phyloP scores from a whole-genome alignment of 2,329 filamentous ascomycete species.

The Claviceps fusiformis region DNA sequence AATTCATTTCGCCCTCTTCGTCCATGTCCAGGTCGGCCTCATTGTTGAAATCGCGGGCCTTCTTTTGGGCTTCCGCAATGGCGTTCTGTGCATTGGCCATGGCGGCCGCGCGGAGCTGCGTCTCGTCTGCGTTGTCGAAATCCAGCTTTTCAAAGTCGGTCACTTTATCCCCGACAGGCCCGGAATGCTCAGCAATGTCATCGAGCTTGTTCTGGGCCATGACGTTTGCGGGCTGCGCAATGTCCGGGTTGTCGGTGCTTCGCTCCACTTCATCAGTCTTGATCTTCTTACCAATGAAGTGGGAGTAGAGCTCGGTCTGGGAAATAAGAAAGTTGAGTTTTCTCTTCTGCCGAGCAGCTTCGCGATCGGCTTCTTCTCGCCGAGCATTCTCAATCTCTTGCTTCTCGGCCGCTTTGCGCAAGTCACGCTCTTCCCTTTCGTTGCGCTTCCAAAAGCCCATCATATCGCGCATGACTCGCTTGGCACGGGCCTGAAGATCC shows the following conservation, averaged over 20 bases:
- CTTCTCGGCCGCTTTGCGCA: conserved; percentile 85
- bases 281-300: conserved; percentile 99
- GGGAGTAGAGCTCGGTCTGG: conserved; percentile 95
- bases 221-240: conserved; percentile 37
- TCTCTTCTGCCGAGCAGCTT: conserved; percentile 92
- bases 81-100: conserved; percentile 94
- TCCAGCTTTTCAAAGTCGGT: conserved; percentile 90
- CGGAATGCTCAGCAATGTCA: conserved; percentile 35
- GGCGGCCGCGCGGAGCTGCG: conserved; percentile 64
- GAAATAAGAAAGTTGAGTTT: conserved; percentile 99
- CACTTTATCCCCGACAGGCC: conserved; percentile 52
- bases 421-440: conserved; percentile 89
- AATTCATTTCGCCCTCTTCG: conserved; percentile 97
- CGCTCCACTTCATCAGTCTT: conserved; percentile 92
- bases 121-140: conserved; percentile 91
- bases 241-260: conserved; percentile 70
- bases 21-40: conserved; percentile 50
- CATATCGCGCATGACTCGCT: conserved; percentile 99
- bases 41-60: conserved; percentile 86
- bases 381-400: conserved; percentile 94
- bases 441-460: conserved; percentile 99
- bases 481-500: conserved; percentile 89
- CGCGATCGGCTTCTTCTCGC: conserved; percentile 91
- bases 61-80: conserved; percentile 85
- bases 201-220: conserved; percentile 30